These are phyloP conservation scores for Quercus berberidifolia DNA, from an alignment of 306 rosid species.

Conservation along the genomic window DNA sequence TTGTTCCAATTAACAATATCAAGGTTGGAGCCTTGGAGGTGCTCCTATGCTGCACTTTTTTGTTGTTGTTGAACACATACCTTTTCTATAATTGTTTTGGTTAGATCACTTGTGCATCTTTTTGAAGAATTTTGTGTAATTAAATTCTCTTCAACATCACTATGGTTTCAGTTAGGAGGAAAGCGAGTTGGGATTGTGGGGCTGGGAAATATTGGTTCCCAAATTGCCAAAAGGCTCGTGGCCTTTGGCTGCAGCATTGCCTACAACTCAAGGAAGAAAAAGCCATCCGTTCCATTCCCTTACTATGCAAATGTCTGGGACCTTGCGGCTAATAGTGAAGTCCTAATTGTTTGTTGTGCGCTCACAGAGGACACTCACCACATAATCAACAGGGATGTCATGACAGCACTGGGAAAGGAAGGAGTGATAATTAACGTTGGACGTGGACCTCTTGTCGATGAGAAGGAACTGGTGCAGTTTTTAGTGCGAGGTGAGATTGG, in stretches of 20 bases:
- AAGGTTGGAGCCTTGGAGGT: no score
- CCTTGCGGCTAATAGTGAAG: conserved; percentile 5
- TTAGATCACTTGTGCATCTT: no score
- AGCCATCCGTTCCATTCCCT: conserved; percentile 2
- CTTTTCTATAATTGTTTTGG: no score
- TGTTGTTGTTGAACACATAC: no score
- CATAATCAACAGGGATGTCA: conserved; percentile 16
- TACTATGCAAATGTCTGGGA: conserved; percentile 3
- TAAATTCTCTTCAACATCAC: no score
- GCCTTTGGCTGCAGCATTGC: conserved; percentile 14
- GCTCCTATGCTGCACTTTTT: no score
- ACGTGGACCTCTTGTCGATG: conserved; percentile 14
- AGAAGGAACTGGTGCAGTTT: conserved; percentile 6
- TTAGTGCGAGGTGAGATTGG: conserved; percentile 12
- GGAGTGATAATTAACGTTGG: conserved; percentile 15
- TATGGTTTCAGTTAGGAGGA: conserved; percentile 13
- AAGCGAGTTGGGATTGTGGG: conserved; percentile 22
- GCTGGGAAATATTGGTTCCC: conserved; percentile 16
- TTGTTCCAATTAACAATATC: no score
- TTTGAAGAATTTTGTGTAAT: no score
- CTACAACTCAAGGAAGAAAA: conserved; percentile 11
- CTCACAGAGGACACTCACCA: conserved; percentile 7
- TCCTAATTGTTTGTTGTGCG: conserved; percentile 14
- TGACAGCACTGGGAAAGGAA: conserved; percentile 12
- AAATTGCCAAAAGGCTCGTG: conserved; percentile 15